These are phyloP conservation scores for Candida germanica DNA, from an alignment of 805 yeast species.

Conservation along the genomic window DNA sequence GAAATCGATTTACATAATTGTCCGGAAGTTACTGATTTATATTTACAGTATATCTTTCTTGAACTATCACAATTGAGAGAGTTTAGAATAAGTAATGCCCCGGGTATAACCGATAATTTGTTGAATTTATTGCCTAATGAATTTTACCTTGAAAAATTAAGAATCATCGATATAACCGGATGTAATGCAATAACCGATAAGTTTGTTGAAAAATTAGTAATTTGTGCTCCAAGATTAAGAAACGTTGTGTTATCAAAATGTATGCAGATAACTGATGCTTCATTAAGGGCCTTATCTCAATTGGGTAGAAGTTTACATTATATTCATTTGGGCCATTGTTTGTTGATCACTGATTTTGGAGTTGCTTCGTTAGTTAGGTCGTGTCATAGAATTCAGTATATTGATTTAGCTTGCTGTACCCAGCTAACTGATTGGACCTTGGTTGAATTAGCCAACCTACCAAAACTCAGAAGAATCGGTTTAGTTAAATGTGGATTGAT, in stretches of 20 bases:
- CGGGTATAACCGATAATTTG: constrained; percentile 64
- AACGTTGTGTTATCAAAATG: constrained; percentile 90
- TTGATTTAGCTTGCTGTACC: constrained; percentile 91
- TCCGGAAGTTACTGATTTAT: constrained; percentile 64
- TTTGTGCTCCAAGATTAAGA: constrained; percentile 78
- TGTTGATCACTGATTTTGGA: constrained; percentile 84
- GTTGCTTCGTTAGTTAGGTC: constrained; percentile 68
- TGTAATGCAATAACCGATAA: constrained; percentile 80
- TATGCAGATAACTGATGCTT: constrained; percentile 76
- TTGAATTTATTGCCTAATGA: constrained; percentile 52
- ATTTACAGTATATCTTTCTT: constrained; percentile 54
- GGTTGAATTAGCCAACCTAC: constrained; percentile 69
- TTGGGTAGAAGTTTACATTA: constrained; percentile 82
- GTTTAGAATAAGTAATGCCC: constrained; percentile 73
- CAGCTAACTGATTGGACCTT: constrained; percentile 84
- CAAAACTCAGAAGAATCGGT: constrained; percentile 85
- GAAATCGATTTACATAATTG: constrained; percentile 89
- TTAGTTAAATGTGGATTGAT: constrained; percentile 87
- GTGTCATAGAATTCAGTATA: constrained; percentile 85
- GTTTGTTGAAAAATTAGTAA: constrained; percentile 67
- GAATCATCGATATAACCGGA: constrained; percentile 82
- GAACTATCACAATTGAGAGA: constrained; percentile 76
- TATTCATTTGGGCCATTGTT: constrained; percentile 92
- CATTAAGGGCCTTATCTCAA: constrained; percentile 65
- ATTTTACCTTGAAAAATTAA: constrained; percentile 56